phyloP scores from a whole-genome alignment of 2,329 filamentous ascomycete species.

The Penicillium griseofulvum region DNA sequence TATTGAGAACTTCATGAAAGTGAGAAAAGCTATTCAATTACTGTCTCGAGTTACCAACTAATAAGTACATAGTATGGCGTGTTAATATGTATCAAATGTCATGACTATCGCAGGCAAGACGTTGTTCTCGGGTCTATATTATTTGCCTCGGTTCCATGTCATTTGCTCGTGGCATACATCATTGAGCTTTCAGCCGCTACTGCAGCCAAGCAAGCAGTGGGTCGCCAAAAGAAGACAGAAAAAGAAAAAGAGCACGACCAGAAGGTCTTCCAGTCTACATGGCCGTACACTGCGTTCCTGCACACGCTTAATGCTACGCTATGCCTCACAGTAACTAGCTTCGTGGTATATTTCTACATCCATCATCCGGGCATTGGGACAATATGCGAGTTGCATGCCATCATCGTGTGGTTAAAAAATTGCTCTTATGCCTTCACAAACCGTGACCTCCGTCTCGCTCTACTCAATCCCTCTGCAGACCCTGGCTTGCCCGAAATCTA shows the following conservation, averaged over 20 bases:
- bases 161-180: conserved; percentile 83
- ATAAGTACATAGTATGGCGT: conserved; percentile 73
- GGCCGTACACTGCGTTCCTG: conserved; percentile 74
- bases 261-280: conserved; percentile 67
- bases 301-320: conserved; percentile 82
- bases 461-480: conserved; percentile 70
- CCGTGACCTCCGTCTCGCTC: conserved; percentile 86
- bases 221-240: conserved; percentile 55
- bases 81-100: conserved; percentile 84
- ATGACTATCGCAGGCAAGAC: conserved; percentile 80
- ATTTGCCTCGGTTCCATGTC: conserved; percentile 84
- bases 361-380: conserved; percentile 93
- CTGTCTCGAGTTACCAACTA: background rate
- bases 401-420: conserved; percentile 95
- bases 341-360: conserved; percentile 85
- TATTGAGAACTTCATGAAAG: conserved; percentile 96
- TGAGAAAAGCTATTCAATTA: conserved; percentile 33
- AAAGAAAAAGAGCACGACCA: conserved; percentile 60
- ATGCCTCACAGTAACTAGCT: conserved; percentile 75
- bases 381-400: conserved; percentile 82
- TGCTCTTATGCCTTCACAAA: conserved; percentile 97
- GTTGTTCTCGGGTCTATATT: conserved; percentile 71
- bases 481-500: conserved; percentile 78
- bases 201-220: conserved; percentile 69
- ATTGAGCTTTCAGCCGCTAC: conserved; percentile 82